A percentile compares a stretch with the other conserved stretches of the same genome.
Evolutionary conservation across 2,329 filamentous ascomycete genomes (phyloP).

Genomic region (Beauveria sp.): DNA sequence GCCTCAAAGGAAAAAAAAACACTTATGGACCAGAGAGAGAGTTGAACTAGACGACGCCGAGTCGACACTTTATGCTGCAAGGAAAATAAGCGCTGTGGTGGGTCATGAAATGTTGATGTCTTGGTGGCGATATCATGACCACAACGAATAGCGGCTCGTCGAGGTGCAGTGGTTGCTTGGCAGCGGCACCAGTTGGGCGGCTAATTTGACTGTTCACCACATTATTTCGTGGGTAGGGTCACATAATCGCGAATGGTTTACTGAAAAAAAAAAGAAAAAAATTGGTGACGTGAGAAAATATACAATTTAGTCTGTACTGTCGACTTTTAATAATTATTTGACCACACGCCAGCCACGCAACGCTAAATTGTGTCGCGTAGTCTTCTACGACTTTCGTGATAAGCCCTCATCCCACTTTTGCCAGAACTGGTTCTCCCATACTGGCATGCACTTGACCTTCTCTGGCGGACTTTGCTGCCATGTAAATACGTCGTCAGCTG

Average conservation of each 20-base stretch:
- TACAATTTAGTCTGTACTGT: too few relatives aligned
- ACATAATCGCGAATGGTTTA: too few relatives aligned
- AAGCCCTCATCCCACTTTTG: conserved; percentile 31
- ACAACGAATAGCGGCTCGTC: too few relatives aligned
- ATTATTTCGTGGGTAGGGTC: too few relatives aligned
- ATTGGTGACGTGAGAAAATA: too few relatives aligned
- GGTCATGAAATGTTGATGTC: background rate
- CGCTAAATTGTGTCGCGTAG: background rate
- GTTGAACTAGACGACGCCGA: background rate
- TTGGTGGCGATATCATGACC: background rate
- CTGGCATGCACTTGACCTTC: conserved; percentile 40
- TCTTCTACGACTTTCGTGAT: background rate
- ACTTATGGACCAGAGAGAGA: background rate
- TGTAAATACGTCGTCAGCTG: conserved; percentile 26
- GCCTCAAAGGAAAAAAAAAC: background rate
- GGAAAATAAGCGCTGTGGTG: background rate
- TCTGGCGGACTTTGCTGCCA: conserved; percentile 38
- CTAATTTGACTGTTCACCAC: too few relatives aligned
- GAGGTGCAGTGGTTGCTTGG: too few relatives aligned
- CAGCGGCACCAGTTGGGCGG: too few relatives aligned
- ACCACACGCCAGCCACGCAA: too few relatives aligned
- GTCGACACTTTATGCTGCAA: background rate
- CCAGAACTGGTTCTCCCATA: conserved; percentile 33
- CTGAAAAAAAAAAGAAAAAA: too few relatives aligned
- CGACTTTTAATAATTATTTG: too few relatives aligned